Conservation (phyloP, 78 protist species). For the Dictyostelium intermedium region DNA sequence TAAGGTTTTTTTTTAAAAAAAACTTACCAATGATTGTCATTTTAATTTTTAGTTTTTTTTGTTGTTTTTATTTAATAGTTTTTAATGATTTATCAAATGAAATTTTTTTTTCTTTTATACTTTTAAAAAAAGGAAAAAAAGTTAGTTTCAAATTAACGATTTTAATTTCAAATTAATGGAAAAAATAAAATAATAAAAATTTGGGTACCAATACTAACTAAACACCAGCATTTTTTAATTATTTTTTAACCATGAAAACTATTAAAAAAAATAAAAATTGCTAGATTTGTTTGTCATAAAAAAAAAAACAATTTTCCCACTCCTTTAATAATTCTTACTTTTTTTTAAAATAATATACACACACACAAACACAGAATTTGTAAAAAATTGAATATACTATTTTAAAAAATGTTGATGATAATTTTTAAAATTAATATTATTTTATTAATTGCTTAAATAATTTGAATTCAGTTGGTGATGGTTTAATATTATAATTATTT, state of each 20-base stretch:
- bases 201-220: not conserved
- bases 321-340: not conserved
- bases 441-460: conserved; percentile 8
- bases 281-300: too few relatives aligned
- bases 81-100: not conserved
- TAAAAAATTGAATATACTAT: not conserved
- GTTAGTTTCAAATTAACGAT: too few relatives aligned
- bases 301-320: not conserved
- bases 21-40: not conserved
- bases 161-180: not conserved
- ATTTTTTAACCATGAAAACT: not conserved
- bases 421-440: not conserved
- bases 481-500: conserved; percentile 7
- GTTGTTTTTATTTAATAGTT: too few relatives aligned
- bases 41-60: too few relatives aligned
- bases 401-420: not conserved
- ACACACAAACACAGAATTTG: not conserved
- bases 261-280: too few relatives aligned
- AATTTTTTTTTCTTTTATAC: too few relatives aligned
- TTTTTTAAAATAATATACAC: not conserved
- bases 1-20: too few relatives aligned
- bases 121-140: too few relatives aligned
- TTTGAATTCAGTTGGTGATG: not conserved
- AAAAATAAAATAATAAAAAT: too few relatives aligned
- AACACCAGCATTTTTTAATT: not conserved